A percentile compares a stretch with the other conserved stretches of the same genome.
These are phyloP conservation scores for Cystobasidium sp. DNA, from an alignment of 1,284 basidiomycete species.

Conservation along the genomic window DNA sequence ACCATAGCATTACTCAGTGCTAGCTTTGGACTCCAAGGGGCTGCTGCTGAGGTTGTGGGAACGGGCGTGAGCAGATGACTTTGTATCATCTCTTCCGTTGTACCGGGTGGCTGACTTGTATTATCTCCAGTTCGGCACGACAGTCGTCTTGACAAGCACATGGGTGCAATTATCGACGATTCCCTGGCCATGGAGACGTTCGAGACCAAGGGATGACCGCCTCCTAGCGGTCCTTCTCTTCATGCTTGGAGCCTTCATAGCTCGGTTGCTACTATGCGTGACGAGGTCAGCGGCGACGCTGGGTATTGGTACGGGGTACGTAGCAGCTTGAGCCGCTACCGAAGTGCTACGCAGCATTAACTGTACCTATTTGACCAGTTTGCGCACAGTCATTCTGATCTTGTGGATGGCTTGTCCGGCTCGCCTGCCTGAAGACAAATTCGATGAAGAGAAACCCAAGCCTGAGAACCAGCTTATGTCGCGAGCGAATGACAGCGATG, in stretches of 20 bases:
- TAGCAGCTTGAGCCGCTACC: neutral
- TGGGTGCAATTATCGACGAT: constrained; percentile 9
- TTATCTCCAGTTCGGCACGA: constrained; percentile 4
- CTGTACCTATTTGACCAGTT: neutral
- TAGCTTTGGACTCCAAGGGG: constrained; percentile 19
- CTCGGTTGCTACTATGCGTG: constrained; percentile 14
- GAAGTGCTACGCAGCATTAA: neutral
- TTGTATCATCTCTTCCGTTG: too few species aligned
- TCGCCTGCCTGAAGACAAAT: neutral
- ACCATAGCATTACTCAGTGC: constrained; percentile 14
- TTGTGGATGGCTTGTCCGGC: constrained; percentile 16
- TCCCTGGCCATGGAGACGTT: constrained; percentile 5
- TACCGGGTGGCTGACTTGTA: neutral
- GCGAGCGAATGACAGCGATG: constrained; percentile 1
- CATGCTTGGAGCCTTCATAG: constrained; percentile 16
- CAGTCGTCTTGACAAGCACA: constrained; percentile 27
- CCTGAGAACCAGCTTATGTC: neutral
- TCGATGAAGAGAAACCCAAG: neutral
- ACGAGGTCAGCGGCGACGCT: constrained; percentile 13
- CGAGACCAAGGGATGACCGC: constrained; percentile 3
- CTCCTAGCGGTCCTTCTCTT: constrained; percentile 1
- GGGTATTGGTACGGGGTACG: constrained; percentile 30
- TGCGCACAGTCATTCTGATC: constrained; percentile 10
- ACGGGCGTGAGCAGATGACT: neutral
- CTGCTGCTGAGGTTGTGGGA: constrained; percentile 5